Evolutionary conservation across 176 grass and related monocot species (phyloP).

Genomic region (Eleusine indica): DNA sequence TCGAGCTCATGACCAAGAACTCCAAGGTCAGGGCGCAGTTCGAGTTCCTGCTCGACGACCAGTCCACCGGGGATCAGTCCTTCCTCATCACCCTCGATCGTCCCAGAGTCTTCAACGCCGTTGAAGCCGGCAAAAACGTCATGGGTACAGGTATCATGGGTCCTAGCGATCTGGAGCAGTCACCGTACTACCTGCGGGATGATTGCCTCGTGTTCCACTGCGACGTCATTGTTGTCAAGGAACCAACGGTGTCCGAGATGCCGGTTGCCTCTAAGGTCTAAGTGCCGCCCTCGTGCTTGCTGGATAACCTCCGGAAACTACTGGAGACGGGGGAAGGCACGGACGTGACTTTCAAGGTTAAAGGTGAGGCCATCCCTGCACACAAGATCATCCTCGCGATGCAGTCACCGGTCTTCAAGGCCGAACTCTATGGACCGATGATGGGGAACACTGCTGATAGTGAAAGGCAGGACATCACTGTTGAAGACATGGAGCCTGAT

Average conservation of each 20-base stretch:
- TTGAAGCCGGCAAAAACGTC: background rate
- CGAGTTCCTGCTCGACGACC: background rate
- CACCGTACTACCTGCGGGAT: background rate
- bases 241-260: background rate
- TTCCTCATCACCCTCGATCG: too few species aligned
- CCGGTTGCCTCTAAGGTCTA: background rate
- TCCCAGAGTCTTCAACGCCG: background rate
- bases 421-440: too few species aligned
- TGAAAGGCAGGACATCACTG: too few species aligned
- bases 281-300: background rate
- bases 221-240: background rate
- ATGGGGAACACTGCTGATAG: too few species aligned
- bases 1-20: background rate
- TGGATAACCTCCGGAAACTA: too few species aligned
- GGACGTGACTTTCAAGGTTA: too few species aligned
- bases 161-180: background rate
- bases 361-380: too few species aligned
- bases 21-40: background rate
- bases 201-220: background rate
- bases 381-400: too few species aligned
- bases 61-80: background rate
- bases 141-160: background rate
- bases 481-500: too few species aligned
- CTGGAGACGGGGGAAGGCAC: too few species aligned
- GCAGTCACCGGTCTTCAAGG: too few species aligned